Percentiles rank a stretch among this genome's conserved stretches.
Conservation (phyloP, 2,329 filamentous ascomycete species). For the Hysterium pulicare region DNA sequence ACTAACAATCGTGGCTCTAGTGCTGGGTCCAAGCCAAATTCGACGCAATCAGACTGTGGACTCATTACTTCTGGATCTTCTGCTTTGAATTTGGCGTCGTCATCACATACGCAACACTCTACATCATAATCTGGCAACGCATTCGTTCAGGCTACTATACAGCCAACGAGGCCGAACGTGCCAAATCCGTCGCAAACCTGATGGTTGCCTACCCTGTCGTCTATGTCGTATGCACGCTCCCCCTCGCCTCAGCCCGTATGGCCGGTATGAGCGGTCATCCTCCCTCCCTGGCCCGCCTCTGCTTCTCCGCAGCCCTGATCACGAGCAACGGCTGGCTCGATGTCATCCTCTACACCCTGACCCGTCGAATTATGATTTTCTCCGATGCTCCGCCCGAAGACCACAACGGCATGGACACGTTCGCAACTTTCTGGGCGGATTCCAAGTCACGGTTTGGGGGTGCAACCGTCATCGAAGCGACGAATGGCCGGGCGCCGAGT, state of each 20-base stretch:
- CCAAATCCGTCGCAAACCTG: constrained; percentile 49
- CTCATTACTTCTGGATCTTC: constrained; percentile 66
- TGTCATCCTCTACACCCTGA: constrained; percentile 56
- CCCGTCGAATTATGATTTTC: constrained; percentile 53
- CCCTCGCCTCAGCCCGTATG: constrained; percentile 63
- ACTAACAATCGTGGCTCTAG: constrained; percentile 23
- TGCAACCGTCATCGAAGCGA: constrained; percentile 42
- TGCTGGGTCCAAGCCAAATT: constrained; percentile 62
- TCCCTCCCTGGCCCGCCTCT: constrained; percentile 46
- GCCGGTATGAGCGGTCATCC: constrained; percentile 56
- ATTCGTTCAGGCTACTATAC: constrained; percentile 37
- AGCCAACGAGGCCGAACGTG: constrained; percentile 29
- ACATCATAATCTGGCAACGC: constrained; percentile 37
- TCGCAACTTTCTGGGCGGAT: constrained; percentile 32
- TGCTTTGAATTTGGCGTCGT: constrained; percentile 52
- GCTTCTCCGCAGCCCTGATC: constrained; percentile 54
- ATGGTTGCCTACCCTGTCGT: constrained; percentile 66
- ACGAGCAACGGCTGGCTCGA: constrained; percentile 59
- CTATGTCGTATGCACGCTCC: constrained; percentile 66
- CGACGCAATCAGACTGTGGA: constrained; percentile 53
- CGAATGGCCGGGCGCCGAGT: constrained; percentile 1
- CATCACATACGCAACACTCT: constrained; percentile 47
- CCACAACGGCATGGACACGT: constrained; percentile 35
- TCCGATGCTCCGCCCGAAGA: constrained; percentile 45
- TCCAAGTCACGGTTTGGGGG: constrained; percentile 41